phyloP scores from a whole-genome alignment of 164 flowering plant species.

The Akebia trifoliata region DNA sequence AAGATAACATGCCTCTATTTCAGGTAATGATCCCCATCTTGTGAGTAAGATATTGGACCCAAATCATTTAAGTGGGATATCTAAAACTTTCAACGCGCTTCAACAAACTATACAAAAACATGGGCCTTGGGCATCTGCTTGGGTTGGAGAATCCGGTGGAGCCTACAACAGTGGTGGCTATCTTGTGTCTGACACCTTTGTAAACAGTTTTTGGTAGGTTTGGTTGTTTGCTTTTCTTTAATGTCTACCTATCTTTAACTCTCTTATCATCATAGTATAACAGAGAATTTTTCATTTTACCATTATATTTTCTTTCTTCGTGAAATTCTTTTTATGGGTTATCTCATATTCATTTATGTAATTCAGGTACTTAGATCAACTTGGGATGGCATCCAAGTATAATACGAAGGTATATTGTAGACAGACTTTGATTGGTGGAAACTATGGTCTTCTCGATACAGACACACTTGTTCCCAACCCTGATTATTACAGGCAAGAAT shows the following conservation, averaged over 20 bases:
- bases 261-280: background rate
- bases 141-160: slow-evolving; percentile 99
- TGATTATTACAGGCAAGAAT: slow-evolving; percentile 76
- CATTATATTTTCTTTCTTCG: background rate
- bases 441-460: slow-evolving; percentile 78
- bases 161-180: slow-evolving; percentile 87
- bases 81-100: slow-evolving; percentile 39
- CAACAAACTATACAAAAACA: slow-evolving; percentile 31
- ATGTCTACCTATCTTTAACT: background rate
- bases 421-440: slow-evolving; percentile 82
- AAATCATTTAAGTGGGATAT: slow-evolving; percentile 25
- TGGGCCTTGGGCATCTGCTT: slow-evolving; percentile 80
- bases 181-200: slow-evolving; percentile 64
- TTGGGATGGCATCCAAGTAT: slow-evolving; percentile 82
- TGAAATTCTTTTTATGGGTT: background rate
- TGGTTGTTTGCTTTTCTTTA: background rate
- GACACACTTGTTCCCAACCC: slow-evolving; percentile 79
- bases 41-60: slow-evolving; percentile 56
- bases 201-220: slow-evolving; percentile 72
- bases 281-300: background rate
- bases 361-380: slow-evolving; percentile 87
- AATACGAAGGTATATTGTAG: slow-evolving; percentile 80
- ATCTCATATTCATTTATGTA: background rate
- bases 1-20: slow-evolving; percentile 7
- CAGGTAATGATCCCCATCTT: slow-evolving; percentile 66